phyloP scores from a whole-genome alignment of 2,329 filamentous ascomycete species.

The Neocatenulostroma microsporum region DNA sequence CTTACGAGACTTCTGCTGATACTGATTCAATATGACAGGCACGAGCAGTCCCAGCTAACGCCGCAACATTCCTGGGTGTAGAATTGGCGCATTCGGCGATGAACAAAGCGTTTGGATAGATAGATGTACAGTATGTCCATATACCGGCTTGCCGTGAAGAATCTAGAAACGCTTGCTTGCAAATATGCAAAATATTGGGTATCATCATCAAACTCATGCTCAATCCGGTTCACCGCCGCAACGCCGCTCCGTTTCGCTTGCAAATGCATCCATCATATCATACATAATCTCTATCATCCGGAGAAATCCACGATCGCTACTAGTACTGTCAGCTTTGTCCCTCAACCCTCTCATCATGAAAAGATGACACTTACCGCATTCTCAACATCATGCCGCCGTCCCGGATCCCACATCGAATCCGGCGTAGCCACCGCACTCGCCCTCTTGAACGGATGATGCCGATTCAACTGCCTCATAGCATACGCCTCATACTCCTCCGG shows the following conservation, averaged over 20 bases:
- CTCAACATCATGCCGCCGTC: slow-evolving; percentile 1
- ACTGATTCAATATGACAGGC: too few relatives aligned
- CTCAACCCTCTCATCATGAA: not conserved
- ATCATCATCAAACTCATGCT: not conserved
- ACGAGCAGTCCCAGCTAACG: slow-evolving; percentile 90
- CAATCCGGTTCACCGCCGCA: not conserved
- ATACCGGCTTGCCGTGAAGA: too few relatives aligned
- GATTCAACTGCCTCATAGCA: slow-evolving; percentile 9
- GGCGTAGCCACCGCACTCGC: not conserved
- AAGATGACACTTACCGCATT: not conserved
- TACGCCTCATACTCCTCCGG: slow-evolving; percentile 18
- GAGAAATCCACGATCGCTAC: not conserved
- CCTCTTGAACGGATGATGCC: slow-evolving; percentile 9
- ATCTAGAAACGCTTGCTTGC: too few relatives aligned
- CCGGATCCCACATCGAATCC: too few relatives aligned
- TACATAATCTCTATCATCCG: not conserved
- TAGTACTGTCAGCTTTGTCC: not conserved
- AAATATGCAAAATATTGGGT: slow-evolving; percentile 2
- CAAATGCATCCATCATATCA: not conserved
- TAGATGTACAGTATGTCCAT: too few relatives aligned
- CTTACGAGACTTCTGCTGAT: too few relatives aligned
- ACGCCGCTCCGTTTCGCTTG: not conserved
- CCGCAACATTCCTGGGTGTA: slow-evolving; percentile 84
- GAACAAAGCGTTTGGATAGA: slow-evolving; percentile 58
- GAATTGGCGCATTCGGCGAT: slow-evolving; percentile 77